A percentile compares a stretch with the other conserved stretches of the same genome.
Conservation (phyloP, 2,329 filamentous ascomycete species). For the Simplicillium aogashimaense region DNA sequence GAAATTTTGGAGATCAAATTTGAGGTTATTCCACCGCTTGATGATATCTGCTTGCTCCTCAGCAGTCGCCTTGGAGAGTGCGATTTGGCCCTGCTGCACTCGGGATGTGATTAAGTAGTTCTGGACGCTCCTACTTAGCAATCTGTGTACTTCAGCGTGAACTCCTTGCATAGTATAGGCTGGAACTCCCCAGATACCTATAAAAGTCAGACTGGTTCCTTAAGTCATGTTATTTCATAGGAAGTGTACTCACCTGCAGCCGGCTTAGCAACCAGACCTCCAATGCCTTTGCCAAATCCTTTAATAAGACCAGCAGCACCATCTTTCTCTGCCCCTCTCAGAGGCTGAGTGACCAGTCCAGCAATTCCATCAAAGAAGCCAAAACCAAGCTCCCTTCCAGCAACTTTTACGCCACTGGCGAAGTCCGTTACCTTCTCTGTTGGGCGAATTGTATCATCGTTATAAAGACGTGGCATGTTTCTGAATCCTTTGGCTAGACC, state of each 20-base stretch:
- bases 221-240: background rate
- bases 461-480: slow-evolving; percentile 77
- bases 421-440: slow-evolving; percentile 70
- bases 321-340: slow-evolving; percentile 44
- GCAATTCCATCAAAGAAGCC: slow-evolving; percentile 76
- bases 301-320: slow-evolving; percentile 56
- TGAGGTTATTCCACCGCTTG: slow-evolving; percentile 50
- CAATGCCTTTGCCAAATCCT: slow-evolving; percentile 73
- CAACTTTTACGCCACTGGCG: slow-evolving; percentile 65
- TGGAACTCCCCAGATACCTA: slow-evolving; percentile 59
- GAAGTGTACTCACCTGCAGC: slow-evolving; percentile 49
- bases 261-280: slow-evolving; percentile 74
- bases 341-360: slow-evolving; percentile 70
- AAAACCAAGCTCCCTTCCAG: slow-evolving; percentile 66
- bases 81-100: slow-evolving; percentile 64
- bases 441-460: slow-evolving; percentile 73
- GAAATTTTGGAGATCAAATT: slow-evolving; percentile 50
- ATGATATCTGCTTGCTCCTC: slow-evolving; percentile 58
- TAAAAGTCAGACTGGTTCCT: no score
- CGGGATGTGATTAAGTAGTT: slow-evolving; percentile 74
- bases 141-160: slow-evolving; percentile 64
- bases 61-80: slow-evolving; percentile 41
- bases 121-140: slow-evolving; percentile 59
- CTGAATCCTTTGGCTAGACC: slow-evolving; percentile 79
- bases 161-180: slow-evolving; percentile 79